Base-by-base conservation (phyloP, 78 protist genomes). In the Dictyostelium purpureum region DNA sequence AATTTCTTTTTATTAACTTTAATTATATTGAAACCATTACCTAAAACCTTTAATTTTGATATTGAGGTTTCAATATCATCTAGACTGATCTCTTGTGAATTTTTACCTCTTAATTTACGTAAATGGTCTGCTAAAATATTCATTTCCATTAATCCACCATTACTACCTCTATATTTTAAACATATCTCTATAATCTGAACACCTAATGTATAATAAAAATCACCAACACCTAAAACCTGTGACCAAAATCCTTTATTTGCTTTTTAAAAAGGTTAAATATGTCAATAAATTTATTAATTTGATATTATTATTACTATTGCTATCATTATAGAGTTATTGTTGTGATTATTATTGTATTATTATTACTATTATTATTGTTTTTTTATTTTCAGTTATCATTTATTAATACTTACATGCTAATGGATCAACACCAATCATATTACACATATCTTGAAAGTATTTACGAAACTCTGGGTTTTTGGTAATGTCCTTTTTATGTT, bases 191-290 rank as follows among this genome's bases (percentile, higher is more conserved):
- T 82, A 16, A 97, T 91, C 89, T 98, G 98, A 10, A 98, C 98
- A 33, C 96, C 98, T 5, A 98, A 88, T 24, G 97, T 97, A 77
- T 96, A 97, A 88, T 97, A 98, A 49, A 98, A 98, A 52, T 97
- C 98, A 11, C 99, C 99, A 19, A 98, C 92, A 9, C 99, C 99
- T 1, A 98, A 92, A 14, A 95, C 71, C 77, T 98, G 87, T 9
- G 98, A 96, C 99, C 99, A 98, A 70, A 98, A 94, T 7, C 99
- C 99, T 85, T 96, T 96, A 35, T 67, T 26, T n/a, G 97, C 95
- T 91, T 52, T 21, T 21, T n/a, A n/a, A 37, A 52, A 14, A 71
- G 45, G n/a, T 10, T 21, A 16, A 70, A 6, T 33, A 18, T 24
- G 16, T 26, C 5, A 65, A 33, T 24, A 65, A 65, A 37, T 28